These are phyloP conservation scores for Rhynchospora breviuscula DNA, from an alignment of 176 grass and related monocot genomes.

Conservation along the genomic window DNA sequence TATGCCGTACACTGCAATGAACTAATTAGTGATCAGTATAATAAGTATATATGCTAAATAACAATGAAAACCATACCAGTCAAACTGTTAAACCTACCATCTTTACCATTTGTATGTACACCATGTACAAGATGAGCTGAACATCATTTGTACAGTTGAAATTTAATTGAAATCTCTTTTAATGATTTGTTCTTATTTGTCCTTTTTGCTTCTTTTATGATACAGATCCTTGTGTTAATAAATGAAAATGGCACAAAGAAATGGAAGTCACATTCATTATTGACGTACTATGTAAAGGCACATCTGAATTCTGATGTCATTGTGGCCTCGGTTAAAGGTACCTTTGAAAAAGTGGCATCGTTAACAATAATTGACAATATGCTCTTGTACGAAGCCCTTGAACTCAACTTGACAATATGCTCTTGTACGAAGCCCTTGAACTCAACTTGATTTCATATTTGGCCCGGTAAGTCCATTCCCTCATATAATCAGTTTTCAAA, in stretches of 20 bases:
- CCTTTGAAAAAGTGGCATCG: slow-evolving; percentile 56
- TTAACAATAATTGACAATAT: slow-evolving; percentile 65
- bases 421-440: too few species aligned
- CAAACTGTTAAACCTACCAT: background rate
- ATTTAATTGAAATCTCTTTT: background rate
- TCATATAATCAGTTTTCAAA: background rate
- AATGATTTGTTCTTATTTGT: background rate
- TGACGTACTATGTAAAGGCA: slow-evolving; percentile 61
- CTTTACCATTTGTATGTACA: background rate
- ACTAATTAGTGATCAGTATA: too few species aligned
- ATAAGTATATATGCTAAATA: too few species aligned
- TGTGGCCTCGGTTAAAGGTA: slow-evolving; percentile 74
- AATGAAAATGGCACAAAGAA: slow-evolving; percentile 74
- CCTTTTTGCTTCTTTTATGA: background rate
- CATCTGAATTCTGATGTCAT: slow-evolving; percentile 63
- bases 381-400: slow-evolving; percentile 58
- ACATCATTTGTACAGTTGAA: background rate
- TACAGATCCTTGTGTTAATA: slow-evolving; percentile 74
- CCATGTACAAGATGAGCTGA: background rate
- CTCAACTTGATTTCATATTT: too few species aligned
- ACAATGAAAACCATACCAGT: background rate
- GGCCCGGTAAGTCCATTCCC: too few species aligned
- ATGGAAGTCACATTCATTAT: slow-evolving; percentile 75
- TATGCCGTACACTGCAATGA: too few species aligned
- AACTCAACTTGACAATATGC: too few species aligned